A percentile compares a stretch with the other conserved stretches of the same genome.
These are phyloP conservation scores for Conringia planisiliqua DNA, from an alignment of 345 rosid genomes.

Conservation along the genomic window DNA sequence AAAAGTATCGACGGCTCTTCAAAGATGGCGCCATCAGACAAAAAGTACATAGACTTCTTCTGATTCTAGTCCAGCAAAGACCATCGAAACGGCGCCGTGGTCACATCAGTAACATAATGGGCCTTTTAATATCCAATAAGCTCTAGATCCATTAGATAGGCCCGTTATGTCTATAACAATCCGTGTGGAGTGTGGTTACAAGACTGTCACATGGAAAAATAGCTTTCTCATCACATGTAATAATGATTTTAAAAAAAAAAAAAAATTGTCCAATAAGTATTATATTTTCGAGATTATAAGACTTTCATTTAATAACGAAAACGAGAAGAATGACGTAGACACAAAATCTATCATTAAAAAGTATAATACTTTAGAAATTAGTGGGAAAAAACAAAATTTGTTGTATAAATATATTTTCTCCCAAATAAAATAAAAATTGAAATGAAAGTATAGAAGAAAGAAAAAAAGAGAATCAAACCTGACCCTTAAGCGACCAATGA, in stretches of 20 bases:
- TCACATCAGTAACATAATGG: not conserved
- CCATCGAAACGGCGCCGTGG: not conserved
- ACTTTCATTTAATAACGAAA: not conserved
- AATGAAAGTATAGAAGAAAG: not conserved
- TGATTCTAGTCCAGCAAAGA: not conserved
- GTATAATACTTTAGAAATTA: not conserved
- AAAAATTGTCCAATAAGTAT: not conserved
- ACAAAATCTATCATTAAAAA: not conserved
- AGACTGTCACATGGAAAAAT: not conserved
- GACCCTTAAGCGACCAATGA: constrained; percentile 70
- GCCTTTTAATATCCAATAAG: not conserved
- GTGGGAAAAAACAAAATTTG: not conserved
- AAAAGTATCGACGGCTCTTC: not conserved
- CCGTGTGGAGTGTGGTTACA: not conserved
- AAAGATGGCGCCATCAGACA: constrained; percentile 31
- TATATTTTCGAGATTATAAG: not conserved
- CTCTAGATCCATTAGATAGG: not conserved
- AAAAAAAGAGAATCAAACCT: constrained; percentile 45
- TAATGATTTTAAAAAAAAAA: no score
- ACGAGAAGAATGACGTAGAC: constrained; percentile 12
- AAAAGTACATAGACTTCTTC: not conserved
- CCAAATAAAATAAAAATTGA: not conserved
- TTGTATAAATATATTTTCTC: not conserved
- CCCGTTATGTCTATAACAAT: not conserved
- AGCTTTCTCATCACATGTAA: not conserved